Base-by-base conservation (phyloP, 305 asterid species). In the Fraxinus angustifolia region DNA sequence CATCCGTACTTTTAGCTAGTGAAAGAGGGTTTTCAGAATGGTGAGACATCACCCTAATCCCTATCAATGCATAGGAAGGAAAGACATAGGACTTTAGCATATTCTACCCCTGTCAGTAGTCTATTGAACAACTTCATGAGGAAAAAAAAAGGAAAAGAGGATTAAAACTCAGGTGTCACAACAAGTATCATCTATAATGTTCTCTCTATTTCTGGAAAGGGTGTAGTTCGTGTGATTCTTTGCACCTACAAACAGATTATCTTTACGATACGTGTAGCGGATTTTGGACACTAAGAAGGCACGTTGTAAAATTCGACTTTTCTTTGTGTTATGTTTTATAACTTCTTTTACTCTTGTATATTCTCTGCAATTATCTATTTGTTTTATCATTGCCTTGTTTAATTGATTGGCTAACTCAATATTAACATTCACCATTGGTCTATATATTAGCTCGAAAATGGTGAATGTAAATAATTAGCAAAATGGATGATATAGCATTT, bases 21-120 rank as follows among this genome's bases (percentile, higher is more conserved):
- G 89, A 89, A 82, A 92, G 89, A 88, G 99, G 99, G 87, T 95
- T 93, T 85, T 85, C 98, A 28, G 88, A 89, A 88, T 95, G 98
- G 99, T 95, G 82, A 91, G 97, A 67, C 81, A 81, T 81, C 78
- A 45, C 77, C 74, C 79, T 83, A 79, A 58, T 58, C 28, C 50
- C 68, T 70, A 34, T 56, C 73, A 77, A 48, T 50, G 74, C 81
- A 56, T 53, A 48, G 36, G 58, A 78, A 73, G 58, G 79, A 62
- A 42, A 28, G 21, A 8, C 17, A 42, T 38, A 65, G 73, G 35
- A 33, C 0, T 26, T 65, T 65, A 10, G 35, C 36, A 65, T 26
- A 65, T 26, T 11, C 14, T 21, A 58, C 26, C 30, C 21, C 35
- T 33, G 23, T n/a, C 28, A 21, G 0, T 58, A 58, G 11, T 19